A percentile compares a stretch with the other conserved stretches of the same genome.
These are phyloP conservation scores for Metschnikowia anglica DNA, from an alignment of 805 yeast species.

Conservation along the genomic window DNA sequence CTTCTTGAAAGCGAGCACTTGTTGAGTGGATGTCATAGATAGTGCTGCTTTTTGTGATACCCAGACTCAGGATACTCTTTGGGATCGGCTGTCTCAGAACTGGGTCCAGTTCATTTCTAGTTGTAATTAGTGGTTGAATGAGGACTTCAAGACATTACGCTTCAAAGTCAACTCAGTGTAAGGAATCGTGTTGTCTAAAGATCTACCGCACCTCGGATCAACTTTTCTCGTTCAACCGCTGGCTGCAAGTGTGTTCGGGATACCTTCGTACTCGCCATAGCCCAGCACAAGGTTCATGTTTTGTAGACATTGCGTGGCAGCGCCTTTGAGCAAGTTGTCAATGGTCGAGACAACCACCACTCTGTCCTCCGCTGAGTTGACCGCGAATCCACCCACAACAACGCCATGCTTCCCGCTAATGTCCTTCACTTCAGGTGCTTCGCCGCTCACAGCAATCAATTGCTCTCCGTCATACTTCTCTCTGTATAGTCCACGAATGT, in stretches of 20 bases:
- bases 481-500: slow-evolving; percentile 79
- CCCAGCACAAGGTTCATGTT: slow-evolving; percentile 89
- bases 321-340: slow-evolving; percentile 95
- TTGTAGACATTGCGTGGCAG: slow-evolving; percentile 97
- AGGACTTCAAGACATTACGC: no score
- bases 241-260: slow-evolving; percentile 52
- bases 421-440: slow-evolving; percentile 89
- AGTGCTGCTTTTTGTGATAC: no score
- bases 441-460: slow-evolving; percentile 81
- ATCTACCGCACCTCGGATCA: no score
- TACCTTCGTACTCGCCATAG: slow-evolving; percentile 93
- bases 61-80: no score
- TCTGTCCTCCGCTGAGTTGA: slow-evolving; percentile 82
- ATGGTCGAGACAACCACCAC: slow-evolving; percentile 94
- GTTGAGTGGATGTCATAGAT: no score
- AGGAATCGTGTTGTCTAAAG: no score
- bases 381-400: slow-evolving; percentile 93
- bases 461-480: slow-evolving; percentile 86
- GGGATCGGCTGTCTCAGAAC: no score
- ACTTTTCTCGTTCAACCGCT: slow-evolving; percentile 16
- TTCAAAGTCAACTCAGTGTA: no score
- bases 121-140: no score
- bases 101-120: no score
- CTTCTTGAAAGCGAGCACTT: no score
- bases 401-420: slow-evolving; percentile 94